A percentile compares a stretch with the other conserved stretches of the same genome.
phyloP scores from a whole-genome alignment of 768 basidiomycete species.

The Mycena galopus region DNA sequence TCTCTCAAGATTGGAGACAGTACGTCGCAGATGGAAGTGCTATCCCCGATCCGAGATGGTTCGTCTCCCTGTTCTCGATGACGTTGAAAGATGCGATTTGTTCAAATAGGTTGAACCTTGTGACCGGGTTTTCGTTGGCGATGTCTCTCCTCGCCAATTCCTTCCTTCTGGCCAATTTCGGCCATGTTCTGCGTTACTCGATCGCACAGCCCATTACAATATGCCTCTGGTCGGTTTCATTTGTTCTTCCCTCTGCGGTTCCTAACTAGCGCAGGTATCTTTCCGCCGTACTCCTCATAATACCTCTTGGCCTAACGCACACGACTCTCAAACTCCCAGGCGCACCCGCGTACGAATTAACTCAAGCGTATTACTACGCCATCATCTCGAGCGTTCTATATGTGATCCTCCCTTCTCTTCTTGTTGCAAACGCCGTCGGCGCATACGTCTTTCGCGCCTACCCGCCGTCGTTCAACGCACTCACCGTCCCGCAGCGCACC shows the following conservation, averaged over 20 bases:
- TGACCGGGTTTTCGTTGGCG: constrained; percentile 50
- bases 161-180: constrained; percentile 55
- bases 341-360: constrained; percentile 39
- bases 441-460: constrained; percentile 51
- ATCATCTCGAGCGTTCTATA: constrained; percentile 44
- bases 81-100: background rate
- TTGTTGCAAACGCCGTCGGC: constrained; percentile 37
- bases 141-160: constrained; percentile 51
- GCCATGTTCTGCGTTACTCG: constrained; percentile 49
- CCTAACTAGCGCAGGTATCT: constrained; percentile 48
- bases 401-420: constrained; percentile 42
- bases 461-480: constrained; percentile 50
- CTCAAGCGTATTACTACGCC: constrained; percentile 56
- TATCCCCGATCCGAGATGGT: constrained; percentile 53
- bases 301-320: constrained; percentile 49
- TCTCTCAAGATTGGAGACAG: constrained; percentile 53
- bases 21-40: constrained; percentile 27
- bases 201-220: constrained; percentile 55
- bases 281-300: constrained; percentile 49
- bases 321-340: constrained; percentile 25
- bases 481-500: constrained; percentile 56
- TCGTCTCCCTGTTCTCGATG: background rate
- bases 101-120: constrained; percentile 45
- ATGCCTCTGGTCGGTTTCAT: constrained; percentile 47
- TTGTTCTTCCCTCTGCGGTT: background rate